Percentiles rank a stretch among this genome's conserved stretches.
These are phyloP conservation scores for Arthrobotrys sinensis DNA, from an alignment of 2,329 filamentous ascomycete genomes.

Conservation along the genomic window DNA sequence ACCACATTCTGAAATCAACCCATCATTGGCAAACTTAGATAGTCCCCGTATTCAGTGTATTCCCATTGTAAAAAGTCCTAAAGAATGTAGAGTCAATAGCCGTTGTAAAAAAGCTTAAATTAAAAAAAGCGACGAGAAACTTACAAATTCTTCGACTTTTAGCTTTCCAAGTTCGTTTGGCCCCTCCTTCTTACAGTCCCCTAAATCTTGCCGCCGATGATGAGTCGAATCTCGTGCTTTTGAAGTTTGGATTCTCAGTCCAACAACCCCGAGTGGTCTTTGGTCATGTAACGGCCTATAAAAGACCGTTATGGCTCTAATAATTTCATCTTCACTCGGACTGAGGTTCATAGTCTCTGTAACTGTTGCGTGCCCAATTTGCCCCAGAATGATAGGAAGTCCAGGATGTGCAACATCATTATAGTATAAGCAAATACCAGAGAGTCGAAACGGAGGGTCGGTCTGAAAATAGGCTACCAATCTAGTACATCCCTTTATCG, in stretches of 20 bases:
- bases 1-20: too few relatives aligned
- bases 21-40: not conserved
- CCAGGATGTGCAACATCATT: not conserved
- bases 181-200: not conserved
- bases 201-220: not conserved
- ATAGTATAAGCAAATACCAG: not conserved
- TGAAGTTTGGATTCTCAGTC: not conserved
- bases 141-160: not conserved
- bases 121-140: not conserved
- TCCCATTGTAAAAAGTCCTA: conserved; percentile 1
- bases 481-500: not conserved
- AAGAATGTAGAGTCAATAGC: too few relatives aligned
- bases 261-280: not conserved
- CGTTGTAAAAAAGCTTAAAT: too few relatives aligned
- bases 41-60: not conserved
- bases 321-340: not conserved
- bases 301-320: not conserved
- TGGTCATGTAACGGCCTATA: not conserved
- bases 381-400: not conserved
- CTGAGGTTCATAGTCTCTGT: not conserved
- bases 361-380: not conserved
- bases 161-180: not conserved
- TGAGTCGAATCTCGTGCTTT: not conserved
- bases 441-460: not conserved
- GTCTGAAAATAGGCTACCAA: not conserved